These are phyloP conservation scores for Chlorella sp. DNA, from an alignment of 139 green algal genomes.

Conservation along the genomic window DNA sequence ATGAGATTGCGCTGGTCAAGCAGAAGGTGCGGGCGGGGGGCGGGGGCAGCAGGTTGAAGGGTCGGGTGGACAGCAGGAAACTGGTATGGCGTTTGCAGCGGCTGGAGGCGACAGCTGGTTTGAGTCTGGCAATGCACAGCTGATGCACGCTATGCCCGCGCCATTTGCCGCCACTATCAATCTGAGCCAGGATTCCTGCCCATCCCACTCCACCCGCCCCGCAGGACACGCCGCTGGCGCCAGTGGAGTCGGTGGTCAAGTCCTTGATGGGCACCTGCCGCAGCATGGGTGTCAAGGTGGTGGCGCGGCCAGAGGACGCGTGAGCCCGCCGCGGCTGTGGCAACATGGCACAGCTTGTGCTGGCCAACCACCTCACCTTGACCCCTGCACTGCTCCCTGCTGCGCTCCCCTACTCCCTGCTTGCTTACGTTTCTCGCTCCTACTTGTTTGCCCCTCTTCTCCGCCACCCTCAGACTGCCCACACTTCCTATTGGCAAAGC, in stretches of 20 bases:
- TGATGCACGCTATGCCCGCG: no score
- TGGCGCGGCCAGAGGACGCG: slow-evolving; percentile 70
- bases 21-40: slow-evolving; percentile 31
- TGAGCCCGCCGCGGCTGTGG: slow-evolving; percentile 14
- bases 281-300: slow-evolving; percentile 94
- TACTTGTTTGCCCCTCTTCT: neutral
- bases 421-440: neutral
- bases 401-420: no score
- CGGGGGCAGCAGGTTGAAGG: no score
- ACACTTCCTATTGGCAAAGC: no score
- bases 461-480: neutral
- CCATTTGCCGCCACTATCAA: no score
- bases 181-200: no score
- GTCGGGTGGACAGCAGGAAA: no score
- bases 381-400: neutral
- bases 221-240: slow-evolving; percentile 73
- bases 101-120: no score
- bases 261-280: slow-evolving; percentile 82
- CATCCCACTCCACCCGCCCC: no score
- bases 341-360: neutral
- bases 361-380: neutral
- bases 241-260: slow-evolving; percentile 79
- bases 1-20: slow-evolving; percentile 94
- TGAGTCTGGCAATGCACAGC: no score
- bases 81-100: no score